Conservation (phyloP, 495 filamentous ascomycete genomes). For the Neurospora africana region DNA sequence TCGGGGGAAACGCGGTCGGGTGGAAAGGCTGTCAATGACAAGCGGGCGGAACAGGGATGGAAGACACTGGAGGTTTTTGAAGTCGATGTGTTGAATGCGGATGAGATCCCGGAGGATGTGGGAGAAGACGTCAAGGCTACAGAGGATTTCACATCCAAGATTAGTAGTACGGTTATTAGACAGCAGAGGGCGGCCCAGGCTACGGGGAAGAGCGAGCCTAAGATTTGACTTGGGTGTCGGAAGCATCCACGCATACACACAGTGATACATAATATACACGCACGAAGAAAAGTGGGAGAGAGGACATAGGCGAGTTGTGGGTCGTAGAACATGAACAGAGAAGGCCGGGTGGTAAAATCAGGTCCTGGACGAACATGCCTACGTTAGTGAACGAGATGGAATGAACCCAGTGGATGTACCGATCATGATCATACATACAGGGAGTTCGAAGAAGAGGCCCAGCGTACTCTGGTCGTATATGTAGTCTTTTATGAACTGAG, state of each 20-base stretch:
- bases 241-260: neutral
- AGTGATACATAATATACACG: neutral
- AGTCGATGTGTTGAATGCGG: constrained; percentile 77
- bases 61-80: constrained; percentile 66
- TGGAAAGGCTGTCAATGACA: constrained; percentile 72
- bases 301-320: neutral
- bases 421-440: neutral
- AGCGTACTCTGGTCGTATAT: neutral
- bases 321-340: neutral
- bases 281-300: neutral
- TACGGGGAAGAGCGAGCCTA: neutral
- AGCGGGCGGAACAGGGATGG: constrained; percentile 72
- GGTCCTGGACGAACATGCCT: neutral
- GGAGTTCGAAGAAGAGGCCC: neutral
- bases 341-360: neutral
- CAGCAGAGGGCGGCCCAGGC: constrained; percentile 28
- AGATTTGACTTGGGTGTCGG: neutral
- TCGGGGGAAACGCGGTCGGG: constrained; percentile 83
- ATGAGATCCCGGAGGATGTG: constrained; percentile 40
- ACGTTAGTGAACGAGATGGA: neutral
- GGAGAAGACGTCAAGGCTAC: constrained; percentile 15
- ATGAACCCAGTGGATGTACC: neutral
- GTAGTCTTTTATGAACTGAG: neutral
- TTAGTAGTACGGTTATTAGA: constrained; percentile 71
- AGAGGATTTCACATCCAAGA: constrained; percentile 65